Conservation (phyloP, 2,329 filamentous ascomycete species). For the Chaetomium globosum region DNA sequence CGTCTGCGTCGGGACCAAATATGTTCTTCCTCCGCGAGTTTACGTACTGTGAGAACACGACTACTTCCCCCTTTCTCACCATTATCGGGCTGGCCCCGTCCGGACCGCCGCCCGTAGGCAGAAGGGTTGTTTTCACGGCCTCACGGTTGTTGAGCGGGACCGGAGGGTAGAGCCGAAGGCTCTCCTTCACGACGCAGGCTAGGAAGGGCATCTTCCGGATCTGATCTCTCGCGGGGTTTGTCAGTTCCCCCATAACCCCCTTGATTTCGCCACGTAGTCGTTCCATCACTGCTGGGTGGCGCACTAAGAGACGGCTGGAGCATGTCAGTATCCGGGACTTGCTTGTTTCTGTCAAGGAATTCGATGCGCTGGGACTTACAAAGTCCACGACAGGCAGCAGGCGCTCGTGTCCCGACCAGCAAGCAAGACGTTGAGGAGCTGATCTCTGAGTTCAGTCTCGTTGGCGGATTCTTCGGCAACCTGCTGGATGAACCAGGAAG, state of each 20-base stretch:
- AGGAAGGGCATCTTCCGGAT: constrained; percentile 35
- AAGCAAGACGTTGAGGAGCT: constrained; percentile 36
- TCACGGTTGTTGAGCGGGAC: constrained; percentile 43
- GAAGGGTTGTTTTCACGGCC: constrained; percentile 40
- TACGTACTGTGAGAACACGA: constrained; percentile 40
- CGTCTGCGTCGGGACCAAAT: constrained; percentile 43
- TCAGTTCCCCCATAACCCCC: constrained; percentile 26
- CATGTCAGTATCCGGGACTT: not conserved
- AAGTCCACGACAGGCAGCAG: constrained; percentile 36
- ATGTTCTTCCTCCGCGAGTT: constrained; percentile 43
- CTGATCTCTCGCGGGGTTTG: constrained; percentile 31
- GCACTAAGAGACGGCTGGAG: constrained; percentile 33
- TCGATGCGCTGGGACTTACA: constrained; percentile 23
- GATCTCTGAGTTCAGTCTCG: constrained; percentile 32
- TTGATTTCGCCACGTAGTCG: constrained; percentile 33
- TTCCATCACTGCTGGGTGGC: constrained; percentile 31
- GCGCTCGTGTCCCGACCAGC: constrained; percentile 37
- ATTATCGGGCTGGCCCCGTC: constrained; percentile 42
- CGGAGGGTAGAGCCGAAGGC: constrained; percentile 43
- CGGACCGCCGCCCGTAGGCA: constrained; percentile 45
- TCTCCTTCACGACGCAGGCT: constrained; percentile 32
- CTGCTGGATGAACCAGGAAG: constrained; percentile 23
- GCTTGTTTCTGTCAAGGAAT: no score
- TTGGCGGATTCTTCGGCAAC: constrained; percentile 21
- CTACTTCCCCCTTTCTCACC: constrained; percentile 38